Conservation (phyloP, 352 stramenopile species). For the Globisporangium mamillatum region DNA sequence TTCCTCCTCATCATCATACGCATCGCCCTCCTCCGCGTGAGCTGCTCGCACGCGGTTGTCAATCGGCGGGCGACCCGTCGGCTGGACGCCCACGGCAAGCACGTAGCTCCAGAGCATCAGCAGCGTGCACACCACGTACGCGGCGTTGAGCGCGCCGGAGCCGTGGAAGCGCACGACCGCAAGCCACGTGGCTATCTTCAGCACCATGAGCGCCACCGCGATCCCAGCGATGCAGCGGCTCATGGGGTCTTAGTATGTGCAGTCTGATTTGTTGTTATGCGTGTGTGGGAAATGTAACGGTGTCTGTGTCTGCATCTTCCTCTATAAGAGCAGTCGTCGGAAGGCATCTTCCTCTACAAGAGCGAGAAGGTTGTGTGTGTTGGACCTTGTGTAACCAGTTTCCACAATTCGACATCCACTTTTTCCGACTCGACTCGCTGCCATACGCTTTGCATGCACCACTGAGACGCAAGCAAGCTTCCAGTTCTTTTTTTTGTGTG, state of each 20-base stretch:
- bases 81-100: conserved; percentile 35
- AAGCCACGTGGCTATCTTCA: conserved; percentile 59
- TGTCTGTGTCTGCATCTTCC: background rate
- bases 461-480: background rate
- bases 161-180: conserved; percentile 31
- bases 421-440: background rate
- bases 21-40: conserved; percentile 1
- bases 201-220: conserved; percentile 59
- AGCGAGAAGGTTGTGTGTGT: background rate
- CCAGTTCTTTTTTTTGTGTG: background rate
- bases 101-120: conserved; percentile 83
- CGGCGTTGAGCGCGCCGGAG: conserved; percentile 22
- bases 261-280: background rate
- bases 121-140: conserved; percentile 37
- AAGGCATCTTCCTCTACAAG: conserved; percentile 17
- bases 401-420: background rate
- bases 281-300: background rate
- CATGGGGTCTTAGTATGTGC: conserved; percentile 24
- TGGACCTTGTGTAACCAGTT: background rate
- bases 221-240: conserved; percentile 38
- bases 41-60: conserved; percentile 16
- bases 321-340: conserved; percentile 2
- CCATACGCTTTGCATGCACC: background rate
- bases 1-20: conserved; percentile 12
- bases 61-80: conserved; percentile 16